Conservation (phyloP, 2,329 filamentous ascomycete genomes). For the Claviceps arundinis region DNA sequence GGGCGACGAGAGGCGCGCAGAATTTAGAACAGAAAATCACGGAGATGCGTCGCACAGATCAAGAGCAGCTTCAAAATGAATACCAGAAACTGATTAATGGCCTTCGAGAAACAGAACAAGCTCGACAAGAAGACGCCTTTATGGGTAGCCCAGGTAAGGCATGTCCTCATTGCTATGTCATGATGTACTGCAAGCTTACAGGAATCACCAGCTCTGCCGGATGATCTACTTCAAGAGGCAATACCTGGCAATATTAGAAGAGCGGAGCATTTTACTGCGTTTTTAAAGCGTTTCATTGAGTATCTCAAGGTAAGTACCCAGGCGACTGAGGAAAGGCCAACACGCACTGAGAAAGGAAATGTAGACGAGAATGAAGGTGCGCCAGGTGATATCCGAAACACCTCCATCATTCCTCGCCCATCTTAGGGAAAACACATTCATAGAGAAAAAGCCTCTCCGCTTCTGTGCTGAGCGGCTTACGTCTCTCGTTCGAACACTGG, state of each 20-base stretch:
- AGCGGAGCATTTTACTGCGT: constrained; percentile 91
- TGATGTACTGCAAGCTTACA: constrained; percentile 9
- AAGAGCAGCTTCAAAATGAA: constrained; percentile 85
- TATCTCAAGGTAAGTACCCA: constrained; percentile 56
- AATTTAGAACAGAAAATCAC: constrained; percentile 84
- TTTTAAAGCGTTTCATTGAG: constrained; percentile 92
- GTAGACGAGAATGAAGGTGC: constrained; percentile 91
- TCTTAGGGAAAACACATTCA: constrained; percentile 90
- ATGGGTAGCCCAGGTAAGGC: constrained; percentile 71
- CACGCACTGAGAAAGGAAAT: background rate
- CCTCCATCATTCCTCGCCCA: constrained; percentile 87
- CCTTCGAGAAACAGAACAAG: constrained; percentile 74
- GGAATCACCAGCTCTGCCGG: constrained; percentile 55
- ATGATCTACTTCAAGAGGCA: constrained; percentile 88
- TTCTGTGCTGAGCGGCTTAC: constrained; percentile 94
- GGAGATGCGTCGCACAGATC: constrained; percentile 92
- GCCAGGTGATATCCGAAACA: constrained; percentile 94
- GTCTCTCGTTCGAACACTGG: constrained; percentile 84
- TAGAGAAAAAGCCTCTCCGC: constrained; percentile 85
- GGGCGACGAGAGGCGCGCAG: constrained; percentile 77
- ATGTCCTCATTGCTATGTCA: background rate
- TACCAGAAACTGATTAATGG: constrained; percentile 94
- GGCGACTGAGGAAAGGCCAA: background rate
- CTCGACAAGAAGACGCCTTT: constrained; percentile 84
- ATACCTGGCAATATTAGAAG: constrained; percentile 92